Percentiles rank a stretch among this genome's conserved stretches.
Conservation (phyloP, 2,329 filamentous ascomycete genomes). For the Colletotrichum simmondsii region DNA sequence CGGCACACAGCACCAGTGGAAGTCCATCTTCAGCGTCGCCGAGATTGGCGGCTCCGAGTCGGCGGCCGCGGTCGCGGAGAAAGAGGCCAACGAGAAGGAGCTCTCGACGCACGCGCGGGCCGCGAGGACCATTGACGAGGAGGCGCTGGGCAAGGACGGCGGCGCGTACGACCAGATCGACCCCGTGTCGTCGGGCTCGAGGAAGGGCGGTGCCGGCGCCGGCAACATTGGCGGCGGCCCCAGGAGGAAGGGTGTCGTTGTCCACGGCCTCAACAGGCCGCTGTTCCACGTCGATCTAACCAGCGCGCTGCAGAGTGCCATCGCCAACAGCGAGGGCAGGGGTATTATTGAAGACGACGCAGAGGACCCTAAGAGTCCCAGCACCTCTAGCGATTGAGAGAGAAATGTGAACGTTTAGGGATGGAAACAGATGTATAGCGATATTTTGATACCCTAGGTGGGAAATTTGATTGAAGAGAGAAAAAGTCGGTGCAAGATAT, state of each 20-base stretch:
- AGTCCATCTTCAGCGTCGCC: constrained; percentile 93
- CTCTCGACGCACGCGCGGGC: constrained; percentile 20
- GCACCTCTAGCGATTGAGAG: constrained; percentile 16
- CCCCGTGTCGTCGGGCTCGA: constrained; percentile 36
- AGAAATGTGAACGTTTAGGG: not conserved
- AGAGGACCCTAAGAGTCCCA: constrained; percentile 10
- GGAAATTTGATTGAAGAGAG: constrained; percentile 11
- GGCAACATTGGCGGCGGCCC: constrained; percentile 41
- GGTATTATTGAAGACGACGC: constrained; percentile 42
- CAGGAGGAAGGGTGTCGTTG: constrained; percentile 68
- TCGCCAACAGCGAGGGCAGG: constrained; percentile 78
- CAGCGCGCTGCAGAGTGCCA: constrained; percentile 86
- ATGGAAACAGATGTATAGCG: constrained; percentile 19
- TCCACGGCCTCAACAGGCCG: constrained; percentile 88
- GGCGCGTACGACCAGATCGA: constrained; percentile 44
- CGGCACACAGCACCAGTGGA: constrained; percentile 77
- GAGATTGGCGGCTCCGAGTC: constrained; percentile 81
- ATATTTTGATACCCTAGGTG: constrained; percentile 31
- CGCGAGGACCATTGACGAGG: constrained; percentile 43
- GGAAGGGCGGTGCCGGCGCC: not conserved
- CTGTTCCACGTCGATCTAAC: constrained; percentile 95
- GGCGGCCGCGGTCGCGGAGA: constrained; percentile 76
- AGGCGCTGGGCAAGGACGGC: constrained; percentile 46
- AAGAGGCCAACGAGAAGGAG: constrained; percentile 63
- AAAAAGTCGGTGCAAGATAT: not conserved